Percentiles rank a stretch among this genome's conserved stretches.
Evolutionary conservation across 371 early-diverging fungal species (phyloP).

Genomic region (Zopfochytrium polystomum): DNA sequence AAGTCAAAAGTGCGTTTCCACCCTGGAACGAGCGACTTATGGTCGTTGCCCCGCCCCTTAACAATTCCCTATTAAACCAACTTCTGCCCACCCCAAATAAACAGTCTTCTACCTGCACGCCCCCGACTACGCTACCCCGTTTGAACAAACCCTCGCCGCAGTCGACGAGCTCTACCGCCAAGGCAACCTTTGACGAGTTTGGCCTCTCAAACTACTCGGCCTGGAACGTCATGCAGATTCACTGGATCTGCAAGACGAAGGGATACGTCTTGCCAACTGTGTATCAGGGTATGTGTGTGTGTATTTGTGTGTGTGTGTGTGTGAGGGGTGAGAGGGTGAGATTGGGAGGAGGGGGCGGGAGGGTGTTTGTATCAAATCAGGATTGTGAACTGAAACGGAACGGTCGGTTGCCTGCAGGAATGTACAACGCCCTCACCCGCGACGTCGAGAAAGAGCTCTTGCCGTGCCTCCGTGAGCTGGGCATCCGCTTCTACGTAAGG

Average conservation of each 20-base stretch:
- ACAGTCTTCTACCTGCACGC: conserved; percentile 47
- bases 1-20: no score
- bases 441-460: conserved; percentile 63
- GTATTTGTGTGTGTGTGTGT: no score
- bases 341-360: no score
- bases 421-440: conserved; percentile 64
- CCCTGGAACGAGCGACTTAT: no score
- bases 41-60: no score
- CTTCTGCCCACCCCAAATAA: no score
- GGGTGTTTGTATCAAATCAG: no score
- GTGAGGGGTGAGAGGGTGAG: no score
- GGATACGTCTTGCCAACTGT: conserved; percentile 41
- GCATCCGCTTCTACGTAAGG: conserved; percentile 42
- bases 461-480: conserved; percentile 55
- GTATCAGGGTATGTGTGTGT: conserved; percentile 47
- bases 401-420: no score
- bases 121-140: conserved; percentile 41
- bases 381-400: no score
- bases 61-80: no score
- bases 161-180: conserved; percentile 35
- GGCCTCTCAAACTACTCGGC: conserved; percentile 39
- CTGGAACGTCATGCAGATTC: conserved; percentile 46
- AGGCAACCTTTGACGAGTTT: conserved; percentile 35
- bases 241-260: conserved; percentile 36
- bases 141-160: conserved; percentile 32